Conservation (phyloP, 257 asterid genomes). For the Verbena officinalis region DNA sequence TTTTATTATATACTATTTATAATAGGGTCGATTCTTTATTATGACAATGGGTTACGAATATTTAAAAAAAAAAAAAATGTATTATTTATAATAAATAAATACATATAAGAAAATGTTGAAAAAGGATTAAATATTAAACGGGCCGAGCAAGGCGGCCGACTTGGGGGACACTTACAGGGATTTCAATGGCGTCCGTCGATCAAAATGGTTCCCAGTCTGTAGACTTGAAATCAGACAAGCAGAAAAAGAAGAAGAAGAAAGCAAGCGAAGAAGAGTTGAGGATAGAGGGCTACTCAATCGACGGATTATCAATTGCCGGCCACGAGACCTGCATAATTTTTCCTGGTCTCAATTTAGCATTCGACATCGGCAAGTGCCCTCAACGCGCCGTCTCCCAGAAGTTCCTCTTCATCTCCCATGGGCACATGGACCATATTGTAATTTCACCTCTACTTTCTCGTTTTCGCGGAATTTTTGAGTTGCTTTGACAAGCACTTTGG, state of each 20-base stretch:
- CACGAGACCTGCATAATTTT: constrained; percentile 90
- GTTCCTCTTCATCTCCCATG: constrained; percentile 95
- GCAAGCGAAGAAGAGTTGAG: constrained; percentile 48
- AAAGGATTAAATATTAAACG: too few relatives aligned
- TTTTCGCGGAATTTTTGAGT: neutral
- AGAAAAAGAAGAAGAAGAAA: constrained; percentile 45
- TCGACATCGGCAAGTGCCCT: constrained; percentile 97
- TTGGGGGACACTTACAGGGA: neutral
- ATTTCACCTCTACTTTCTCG: constrained; percentile 5
- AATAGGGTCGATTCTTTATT: too few relatives aligned
- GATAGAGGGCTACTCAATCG: constrained; percentile 70
- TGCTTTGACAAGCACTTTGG: neutral
- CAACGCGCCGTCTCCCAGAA: constrained; percentile 92
- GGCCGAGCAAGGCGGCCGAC: too few relatives aligned
- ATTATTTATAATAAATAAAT: too few relatives aligned
- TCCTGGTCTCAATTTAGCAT: constrained; percentile 80
- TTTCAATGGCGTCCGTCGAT: constrained; percentile 30
- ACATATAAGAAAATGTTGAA: too few relatives aligned
- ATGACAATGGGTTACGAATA: too few relatives aligned
- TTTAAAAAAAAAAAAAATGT: too few relatives aligned
- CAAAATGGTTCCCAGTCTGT: constrained; percentile 6
- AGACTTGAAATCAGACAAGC: constrained; percentile 31
- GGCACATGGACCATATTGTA: constrained; percentile 98
- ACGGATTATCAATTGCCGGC: constrained; percentile 92
- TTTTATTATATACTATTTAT: too few relatives aligned